Evolutionary conservation across 371 early-diverging fungal genomes (phyloP).

Genomic region (Rhizopus delemar): DNA sequence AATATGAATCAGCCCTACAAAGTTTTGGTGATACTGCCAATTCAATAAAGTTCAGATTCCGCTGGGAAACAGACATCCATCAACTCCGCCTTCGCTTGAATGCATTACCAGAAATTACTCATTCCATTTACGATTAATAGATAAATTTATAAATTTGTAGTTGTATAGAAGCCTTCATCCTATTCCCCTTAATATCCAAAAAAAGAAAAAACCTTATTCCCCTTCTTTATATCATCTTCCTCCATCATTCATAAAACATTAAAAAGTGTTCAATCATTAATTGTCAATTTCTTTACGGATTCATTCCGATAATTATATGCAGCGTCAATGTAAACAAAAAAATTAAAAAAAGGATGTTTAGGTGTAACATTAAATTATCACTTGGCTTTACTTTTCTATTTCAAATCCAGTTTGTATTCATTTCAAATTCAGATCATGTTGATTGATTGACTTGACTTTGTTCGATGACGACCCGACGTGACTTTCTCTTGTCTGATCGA

Average conservation of each 20-base stretch:
- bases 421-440: too few relatives aligned
- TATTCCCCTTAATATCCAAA: not conserved
- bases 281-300: not conserved
- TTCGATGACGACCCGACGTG: too few relatives aligned
- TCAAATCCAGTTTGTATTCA: too few relatives aligned
- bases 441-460: too few relatives aligned
- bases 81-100: slow-evolving; percentile 20
- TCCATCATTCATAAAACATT: not conserved
- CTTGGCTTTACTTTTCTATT: too few relatives aligned
- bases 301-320: not conserved
- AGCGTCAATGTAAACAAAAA: not conserved
- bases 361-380: too few relatives aligned
- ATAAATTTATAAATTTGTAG: not conserved
- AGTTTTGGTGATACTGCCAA: slow-evolving; percentile 18
- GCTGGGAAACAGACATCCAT: slow-evolving; percentile 27
- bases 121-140: slow-evolving; percentile 20
- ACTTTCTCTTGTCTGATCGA: too few relatives aligned
- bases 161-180: not conserved
- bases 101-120: slow-evolving; percentile 14
- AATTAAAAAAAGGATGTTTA: too few relatives aligned
- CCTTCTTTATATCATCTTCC: too few relatives aligned
- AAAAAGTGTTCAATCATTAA: not conserved
- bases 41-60: slow-evolving; percentile 20
- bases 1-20: slow-evolving; percentile 17
- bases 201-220: not conserved